Evolutionary conservation across 768 basidiomycete species (phyloP), one percentile per base, ranked within the genome.

Genomic region (Leccinum subgranulosum): DNA sequence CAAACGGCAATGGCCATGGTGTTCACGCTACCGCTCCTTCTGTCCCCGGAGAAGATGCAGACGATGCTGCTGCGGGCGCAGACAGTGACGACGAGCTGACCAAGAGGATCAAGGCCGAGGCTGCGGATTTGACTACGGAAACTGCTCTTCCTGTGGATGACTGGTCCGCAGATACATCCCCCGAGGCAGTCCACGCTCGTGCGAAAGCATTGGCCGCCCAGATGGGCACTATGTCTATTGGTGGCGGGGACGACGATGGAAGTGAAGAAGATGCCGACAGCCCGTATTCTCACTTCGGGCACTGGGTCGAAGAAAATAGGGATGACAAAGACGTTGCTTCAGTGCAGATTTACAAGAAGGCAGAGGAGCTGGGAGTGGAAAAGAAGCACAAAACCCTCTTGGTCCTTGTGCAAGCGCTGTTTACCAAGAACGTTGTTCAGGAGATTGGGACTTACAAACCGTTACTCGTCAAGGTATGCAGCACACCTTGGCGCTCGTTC

Each of bases 301-400:
- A 77, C 45, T 98, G 95, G 96, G 79, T 92, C 56, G 82, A 86
- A 65, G 92, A 94, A 58, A 86, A 87, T 57, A 78, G 78, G 39
- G 78, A 74, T 28, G 73, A 71, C 17, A 57, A 61, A 34, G 63
- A 47, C 10, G 27, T 70, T 10, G 76, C 76, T 19, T 75, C 77
- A 4, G 78, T 89, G 51, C 84, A 87, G 23, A 83, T 95, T 43
- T 93, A 80, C 77, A 89, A 92, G 75, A 94, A 94, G 76, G 89
- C 89, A 1, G 88, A 95, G 67, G 94, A 96, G 51, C 69, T 94
- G 23, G 92, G 91, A 45, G 88, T 98, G 60, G 93, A 91, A 69
- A 94, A 91, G 79, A 98, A 97, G 75, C 92, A 98, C 80, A 95
- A 89, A 80, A 82, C 89, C 0, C 77, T 96, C 31, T 81, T 88